Percentiles rank a stretch among this genome's conserved stretches.
Evolutionary conservation across 208 protist species (phyloP).

Genomic region (Herpetomonas muscarum): DNA sequence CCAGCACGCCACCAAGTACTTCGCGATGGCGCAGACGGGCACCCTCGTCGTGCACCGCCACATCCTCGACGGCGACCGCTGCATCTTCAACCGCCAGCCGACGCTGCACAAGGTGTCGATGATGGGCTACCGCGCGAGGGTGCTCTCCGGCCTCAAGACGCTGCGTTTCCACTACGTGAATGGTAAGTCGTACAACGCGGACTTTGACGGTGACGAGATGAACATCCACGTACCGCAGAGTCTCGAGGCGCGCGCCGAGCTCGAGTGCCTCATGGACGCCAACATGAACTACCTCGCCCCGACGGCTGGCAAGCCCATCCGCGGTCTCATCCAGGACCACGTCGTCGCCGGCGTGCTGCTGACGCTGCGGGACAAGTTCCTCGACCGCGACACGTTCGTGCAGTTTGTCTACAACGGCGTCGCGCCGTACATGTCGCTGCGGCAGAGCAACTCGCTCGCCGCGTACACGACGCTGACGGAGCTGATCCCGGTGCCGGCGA

Average conservation of each 20-base stretch:
- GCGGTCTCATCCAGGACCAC: constrained; percentile 99
- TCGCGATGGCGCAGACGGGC: constrained; percentile 67
- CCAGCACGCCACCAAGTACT: constrained; percentile 75
- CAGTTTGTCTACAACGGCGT: constrained; percentile 93
- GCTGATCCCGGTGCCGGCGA: constrained; percentile 87
- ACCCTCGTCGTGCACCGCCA: constrained; percentile 96
- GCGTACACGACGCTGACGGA: constrained; percentile 48
- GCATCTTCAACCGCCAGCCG: constrained; percentile 99
- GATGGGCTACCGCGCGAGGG: constrained; percentile 95
- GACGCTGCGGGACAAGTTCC: constrained; percentile 96
- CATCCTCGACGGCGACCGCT: constrained; percentile 95
- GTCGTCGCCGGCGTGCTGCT: constrained; percentile 97
- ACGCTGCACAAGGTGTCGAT: constrained; percentile 99
- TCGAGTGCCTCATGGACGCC: constrained; percentile 91
- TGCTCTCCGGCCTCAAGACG: constrained; percentile 94
- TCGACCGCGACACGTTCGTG: constrained; percentile 90
- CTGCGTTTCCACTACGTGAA: constrained; percentile 99
- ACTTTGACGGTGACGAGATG: constrained; percentile 99
- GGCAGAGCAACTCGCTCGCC: constrained; percentile 30
- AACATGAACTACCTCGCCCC: constrained; percentile 97
- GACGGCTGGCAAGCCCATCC: constrained; percentile 96
- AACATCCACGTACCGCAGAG: constrained; percentile 99
- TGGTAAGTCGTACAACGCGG: constrained; percentile 99
- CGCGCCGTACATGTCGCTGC: constrained; percentile 65
- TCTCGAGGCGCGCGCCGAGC: constrained; percentile 92